Conservation (phyloP, 306 rosid genomes). For the Elaeagnus macrophylla region DNA sequence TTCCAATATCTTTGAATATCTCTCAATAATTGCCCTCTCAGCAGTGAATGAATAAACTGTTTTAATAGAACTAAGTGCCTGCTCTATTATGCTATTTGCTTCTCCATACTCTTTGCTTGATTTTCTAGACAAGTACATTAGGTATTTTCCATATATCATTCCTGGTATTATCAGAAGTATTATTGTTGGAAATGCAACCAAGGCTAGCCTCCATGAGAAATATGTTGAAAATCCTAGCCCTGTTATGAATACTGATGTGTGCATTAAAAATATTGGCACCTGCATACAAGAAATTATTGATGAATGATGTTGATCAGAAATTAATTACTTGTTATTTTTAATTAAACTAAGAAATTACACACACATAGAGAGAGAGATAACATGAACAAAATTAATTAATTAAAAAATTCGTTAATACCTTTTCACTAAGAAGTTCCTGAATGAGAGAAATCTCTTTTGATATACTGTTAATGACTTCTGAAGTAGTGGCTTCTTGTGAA, state of each 20-base stretch:
- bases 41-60: conserved; percentile 85
- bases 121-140: conserved; percentile 47
- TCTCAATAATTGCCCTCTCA: conserved; percentile 51
- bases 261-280: conserved; percentile 86
- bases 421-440: conserved; percentile 92
- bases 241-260: conserved; percentile 71
- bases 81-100: conserved; percentile 64
- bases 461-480: conserved; percentile 72
- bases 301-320: background rate
- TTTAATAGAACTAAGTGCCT: conserved; percentile 71
- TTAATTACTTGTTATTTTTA: background rate
- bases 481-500: conserved; percentile 77
- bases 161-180: conserved; percentile 82
- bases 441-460: conserved; percentile 81
- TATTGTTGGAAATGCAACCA: conserved; percentile 75
- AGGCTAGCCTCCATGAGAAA: conserved; percentile 73
- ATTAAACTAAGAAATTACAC: too few relatives aligned
- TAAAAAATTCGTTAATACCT: too few relatives aligned
- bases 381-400: too few relatives aligned
- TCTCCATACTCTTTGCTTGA: conserved; percentile 48
- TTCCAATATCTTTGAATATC: conserved; percentile 52
- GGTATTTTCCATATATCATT: conserved; percentile 71
- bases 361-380: too few relatives aligned
- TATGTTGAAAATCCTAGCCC: conserved; percentile 65
- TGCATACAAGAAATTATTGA: conserved; percentile 12